These are phyloP conservation scores for Candida sanyaensis DNA, from an alignment of 1,139 yeast genomes.

Conservation along the genomic window DNA sequence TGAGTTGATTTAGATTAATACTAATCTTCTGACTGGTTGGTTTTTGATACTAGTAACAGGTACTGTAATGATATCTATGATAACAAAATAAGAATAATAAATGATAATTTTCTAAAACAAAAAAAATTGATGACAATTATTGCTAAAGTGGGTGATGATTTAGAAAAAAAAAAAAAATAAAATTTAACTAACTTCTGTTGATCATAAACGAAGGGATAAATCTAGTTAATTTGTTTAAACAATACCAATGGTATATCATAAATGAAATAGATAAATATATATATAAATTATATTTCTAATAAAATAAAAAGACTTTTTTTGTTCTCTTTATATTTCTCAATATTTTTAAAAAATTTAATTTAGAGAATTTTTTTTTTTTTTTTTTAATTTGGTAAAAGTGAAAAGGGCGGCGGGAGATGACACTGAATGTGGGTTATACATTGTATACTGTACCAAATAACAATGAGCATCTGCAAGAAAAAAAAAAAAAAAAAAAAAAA, in stretches of 20 bases:
- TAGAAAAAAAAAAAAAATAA: neutral
- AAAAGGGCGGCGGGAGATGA: neutral
- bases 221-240: constrained; percentile 3
- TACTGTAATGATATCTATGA: no score
- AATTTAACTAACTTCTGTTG: constrained; percentile 6
- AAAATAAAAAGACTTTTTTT: neutral
- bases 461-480: neutral
- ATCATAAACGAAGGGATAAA: constrained; percentile 5
- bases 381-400: no score
- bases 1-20: neutral
- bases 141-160: neutral
- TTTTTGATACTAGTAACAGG: neutral
- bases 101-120: no score
- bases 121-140: neutral
- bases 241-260: constrained; percentile 8
- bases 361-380: no score
- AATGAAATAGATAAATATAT: neutral
- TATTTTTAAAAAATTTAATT: no score
- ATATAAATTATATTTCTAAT: neutral
- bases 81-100: no score
- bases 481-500: neutral
- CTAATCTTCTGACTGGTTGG: neutral
- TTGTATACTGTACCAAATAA: neutral
- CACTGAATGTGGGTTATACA: neutral
- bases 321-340: no score